Evolutionary conservation across 78 protist genomes (phyloP).

Genomic region (Guillardia theta): DNA sequence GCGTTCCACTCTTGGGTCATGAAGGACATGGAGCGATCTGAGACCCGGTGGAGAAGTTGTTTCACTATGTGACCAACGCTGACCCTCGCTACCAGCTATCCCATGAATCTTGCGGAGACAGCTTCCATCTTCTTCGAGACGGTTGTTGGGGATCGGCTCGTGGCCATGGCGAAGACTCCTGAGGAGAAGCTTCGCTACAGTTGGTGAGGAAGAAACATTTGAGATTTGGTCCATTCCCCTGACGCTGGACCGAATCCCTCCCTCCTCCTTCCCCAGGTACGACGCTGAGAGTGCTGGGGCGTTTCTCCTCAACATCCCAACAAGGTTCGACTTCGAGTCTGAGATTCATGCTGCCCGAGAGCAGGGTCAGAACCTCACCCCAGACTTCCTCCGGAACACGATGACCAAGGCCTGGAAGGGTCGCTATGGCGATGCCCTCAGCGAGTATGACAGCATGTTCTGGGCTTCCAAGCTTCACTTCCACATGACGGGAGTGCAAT

Average conservation of each 20-base stretch:
- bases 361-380: too few species aligned
- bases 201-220: background rate
- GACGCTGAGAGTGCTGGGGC: background rate
- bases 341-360: background rate
- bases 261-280: background rate
- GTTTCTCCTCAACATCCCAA: conserved; percentile 14
- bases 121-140: conserved; percentile 28
- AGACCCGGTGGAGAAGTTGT: background rate
- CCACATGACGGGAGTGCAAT: background rate
- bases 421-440: background rate
- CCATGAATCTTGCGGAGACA: background rate
- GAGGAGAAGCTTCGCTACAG: background rate
- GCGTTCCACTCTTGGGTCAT: background rate
- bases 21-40: background rate
- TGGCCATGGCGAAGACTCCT: background rate
- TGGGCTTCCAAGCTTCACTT: background rate
- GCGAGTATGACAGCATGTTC: background rate
- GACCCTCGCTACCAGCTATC: background rate
- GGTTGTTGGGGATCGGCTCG: background rate
- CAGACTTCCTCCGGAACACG: too few species aligned
- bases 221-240: too few species aligned
- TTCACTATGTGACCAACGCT: background rate
- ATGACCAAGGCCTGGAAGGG: too few species aligned
- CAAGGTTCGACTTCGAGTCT: background rate
- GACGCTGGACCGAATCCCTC: too few species aligned